Conservation (phyloP, 2,329 filamentous ascomycete species). For the Neopestalotiopsis sp. region DNA sequence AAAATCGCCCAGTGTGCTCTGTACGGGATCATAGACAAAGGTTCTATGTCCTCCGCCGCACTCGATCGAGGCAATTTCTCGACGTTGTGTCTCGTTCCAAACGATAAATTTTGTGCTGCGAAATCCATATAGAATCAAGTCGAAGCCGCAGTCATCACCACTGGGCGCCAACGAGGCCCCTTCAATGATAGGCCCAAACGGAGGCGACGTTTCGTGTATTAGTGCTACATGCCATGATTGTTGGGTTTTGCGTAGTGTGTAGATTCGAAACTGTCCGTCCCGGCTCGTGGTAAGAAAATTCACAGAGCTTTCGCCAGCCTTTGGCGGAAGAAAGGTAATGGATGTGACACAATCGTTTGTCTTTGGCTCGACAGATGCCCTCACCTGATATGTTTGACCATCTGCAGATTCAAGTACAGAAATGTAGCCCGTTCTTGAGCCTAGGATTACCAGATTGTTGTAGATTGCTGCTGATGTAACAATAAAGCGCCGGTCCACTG, state of each 20-base stretch:
- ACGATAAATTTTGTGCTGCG: conserved; percentile 79
- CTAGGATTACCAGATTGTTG: conserved; percentile 53
- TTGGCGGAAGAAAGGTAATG: conserved; percentile 62
- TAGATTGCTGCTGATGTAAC: conserved; percentile 52
- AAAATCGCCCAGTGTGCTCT: conserved; percentile 38
- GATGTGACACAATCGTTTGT: conserved; percentile 71
- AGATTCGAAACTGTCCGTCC: conserved; percentile 78
- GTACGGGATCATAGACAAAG: conserved; percentile 59
- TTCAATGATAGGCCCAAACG: conserved; percentile 79
- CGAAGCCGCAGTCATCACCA: conserved; percentile 39
- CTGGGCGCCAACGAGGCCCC: conserved; percentile 63
- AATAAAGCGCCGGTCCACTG: conserved; percentile 55
- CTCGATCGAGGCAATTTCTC: conserved; percentile 73
- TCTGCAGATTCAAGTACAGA: conserved; percentile 38
- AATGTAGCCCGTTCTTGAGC: conserved; percentile 59
- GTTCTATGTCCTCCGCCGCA: conserved; percentile 86
- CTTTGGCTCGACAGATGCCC: conserved; percentile 45
- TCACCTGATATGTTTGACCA: conserved; percentile 34
- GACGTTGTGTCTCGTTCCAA: conserved; percentile 76
- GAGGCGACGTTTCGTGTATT: conserved; percentile 71
- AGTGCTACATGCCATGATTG: conserved; percentile 45
- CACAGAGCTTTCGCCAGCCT: conserved; percentile 39
- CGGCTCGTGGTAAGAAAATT: conserved; percentile 76
- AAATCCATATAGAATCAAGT: conserved; percentile 82
- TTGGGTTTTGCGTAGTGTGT: conserved; percentile 41